These are phyloP conservation scores for Pichia californica DNA, from an alignment of 805 yeast genomes.

Conservation along the genomic window DNA sequence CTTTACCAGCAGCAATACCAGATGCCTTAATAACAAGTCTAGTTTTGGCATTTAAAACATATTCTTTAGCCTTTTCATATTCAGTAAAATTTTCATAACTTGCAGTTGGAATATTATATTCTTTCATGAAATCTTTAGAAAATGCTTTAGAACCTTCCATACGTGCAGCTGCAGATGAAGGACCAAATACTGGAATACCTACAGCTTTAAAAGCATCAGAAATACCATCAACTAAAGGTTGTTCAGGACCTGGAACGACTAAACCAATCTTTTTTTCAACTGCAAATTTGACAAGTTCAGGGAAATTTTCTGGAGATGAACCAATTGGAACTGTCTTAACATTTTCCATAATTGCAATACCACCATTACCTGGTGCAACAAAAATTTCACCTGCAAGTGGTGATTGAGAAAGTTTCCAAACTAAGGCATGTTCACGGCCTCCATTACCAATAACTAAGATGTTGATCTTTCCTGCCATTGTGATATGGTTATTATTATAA, in stretches of 20 bases:
- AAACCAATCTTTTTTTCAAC: slow-evolving; percentile 54
- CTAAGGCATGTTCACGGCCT: slow-evolving; percentile 97
- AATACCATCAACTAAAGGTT: slow-evolving; percentile 94
- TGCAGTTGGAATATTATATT: slow-evolving; percentile 92
- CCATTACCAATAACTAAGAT: slow-evolving; percentile 92
- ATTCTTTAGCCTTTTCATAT: slow-evolving; percentile 67
- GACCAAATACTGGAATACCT: slow-evolving; percentile 97
- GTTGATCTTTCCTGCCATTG: slow-evolving; percentile 32
- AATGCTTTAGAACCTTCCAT: slow-evolving; percentile 98
- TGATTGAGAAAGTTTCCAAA: slow-evolving; percentile 86
- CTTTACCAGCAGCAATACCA: slow-evolving; percentile 98
- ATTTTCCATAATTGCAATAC: slow-evolving; percentile 57
- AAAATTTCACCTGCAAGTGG: slow-evolving; percentile 61
- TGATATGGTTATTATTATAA: too few species aligned
- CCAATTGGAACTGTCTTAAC: slow-evolving; percentile 67
- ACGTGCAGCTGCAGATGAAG: slow-evolving; percentile 80
- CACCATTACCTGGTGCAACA: slow-evolving; percentile 98
- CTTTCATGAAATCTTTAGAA: slow-evolving; percentile 89
- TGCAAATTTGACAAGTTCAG: slow-evolving; percentile 68
- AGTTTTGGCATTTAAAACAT: slow-evolving; percentile 58
- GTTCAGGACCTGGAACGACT: slow-evolving; percentile 98
- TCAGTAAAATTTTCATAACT: slow-evolving; percentile 74
- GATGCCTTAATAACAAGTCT: slow-evolving; percentile 92
- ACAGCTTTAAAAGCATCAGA: slow-evolving; percentile 62
- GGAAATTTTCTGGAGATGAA: slow-evolving; percentile 61